These are phyloP conservation scores for Jatropha multifida DNA, from an alignment of 441 rosid genomes.

Conservation along the genomic window DNA sequence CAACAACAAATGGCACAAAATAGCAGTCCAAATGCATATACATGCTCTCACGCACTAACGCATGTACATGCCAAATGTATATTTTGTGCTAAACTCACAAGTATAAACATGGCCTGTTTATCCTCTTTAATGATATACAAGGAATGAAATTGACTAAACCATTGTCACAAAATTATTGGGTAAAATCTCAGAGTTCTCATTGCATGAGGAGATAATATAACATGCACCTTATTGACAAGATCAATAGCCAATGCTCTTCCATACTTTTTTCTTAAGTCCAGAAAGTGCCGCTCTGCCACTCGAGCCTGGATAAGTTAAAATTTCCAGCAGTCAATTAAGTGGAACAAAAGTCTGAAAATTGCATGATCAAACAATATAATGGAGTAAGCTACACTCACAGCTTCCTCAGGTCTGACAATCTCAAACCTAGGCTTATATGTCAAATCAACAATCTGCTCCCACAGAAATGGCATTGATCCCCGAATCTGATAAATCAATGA, in stretches of 20 bases:
- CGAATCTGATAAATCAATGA: slow-evolving; percentile 52
- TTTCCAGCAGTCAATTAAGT: slow-evolving; percentile 4
- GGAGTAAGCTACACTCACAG: slow-evolving; percentile 52
- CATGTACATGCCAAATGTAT: not conserved
- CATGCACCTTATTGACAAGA: slow-evolving; percentile 82
- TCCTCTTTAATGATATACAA: slow-evolving; percentile 3
- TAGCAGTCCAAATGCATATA: slow-evolving; percentile 11
- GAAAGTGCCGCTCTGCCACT: slow-evolving; percentile 84
- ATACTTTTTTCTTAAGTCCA: slow-evolving; percentile 91
- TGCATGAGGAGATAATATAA: slow-evolving; percentile 15
- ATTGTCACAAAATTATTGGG: not conserved
- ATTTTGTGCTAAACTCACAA: not conserved
- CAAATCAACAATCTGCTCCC: slow-evolving; percentile 82
- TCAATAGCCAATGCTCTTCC: slow-evolving; percentile 78
- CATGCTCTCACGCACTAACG: not conserved
- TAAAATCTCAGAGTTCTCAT: slow-evolving; percentile 18
- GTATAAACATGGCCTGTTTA: not conserved
- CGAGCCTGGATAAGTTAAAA: slow-evolving; percentile 50
- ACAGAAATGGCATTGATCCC: slow-evolving; percentile 84
- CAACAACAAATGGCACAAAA: slow-evolving; percentile 21
- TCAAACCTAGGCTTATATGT: slow-evolving; percentile 85
- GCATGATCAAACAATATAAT: slow-evolving; percentile 13
- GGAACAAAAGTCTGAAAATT: slow-evolving; percentile 10
- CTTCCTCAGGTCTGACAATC: slow-evolving; percentile 86
- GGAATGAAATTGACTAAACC: not conserved